Evolutionary conservation across 1,284 basidiomycete species (phyloP).

Genomic region (Leccinum holopus): DNA sequence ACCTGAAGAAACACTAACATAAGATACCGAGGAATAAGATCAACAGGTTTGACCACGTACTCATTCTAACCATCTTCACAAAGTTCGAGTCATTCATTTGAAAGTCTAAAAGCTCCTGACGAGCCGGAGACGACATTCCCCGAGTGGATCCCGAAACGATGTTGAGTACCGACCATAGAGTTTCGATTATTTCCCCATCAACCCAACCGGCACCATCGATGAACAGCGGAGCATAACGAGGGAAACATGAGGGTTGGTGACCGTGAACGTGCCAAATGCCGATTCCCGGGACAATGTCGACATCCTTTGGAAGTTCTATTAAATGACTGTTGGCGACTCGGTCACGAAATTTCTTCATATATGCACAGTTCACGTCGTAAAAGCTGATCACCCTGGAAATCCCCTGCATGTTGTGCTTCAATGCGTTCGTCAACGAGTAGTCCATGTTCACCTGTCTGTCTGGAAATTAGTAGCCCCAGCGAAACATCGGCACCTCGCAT

Average conservation of each 20-base stretch:
- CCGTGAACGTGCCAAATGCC: constrained; percentile 16
- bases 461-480: background rate
- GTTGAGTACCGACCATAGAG: background rate
- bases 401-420: too few species aligned
- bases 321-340: background rate
- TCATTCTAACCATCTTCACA: background rate
- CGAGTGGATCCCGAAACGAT: background rate
- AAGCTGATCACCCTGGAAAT: too few species aligned
- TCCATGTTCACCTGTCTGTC: too few species aligned
- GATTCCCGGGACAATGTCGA: constrained; percentile 4
- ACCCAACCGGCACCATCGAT: background rate
- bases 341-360: too few species aligned
- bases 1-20: background rate
- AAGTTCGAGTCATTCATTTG: background rate
- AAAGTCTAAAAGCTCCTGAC: background rate
- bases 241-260: constrained; percentile 11
- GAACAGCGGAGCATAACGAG: constrained; percentile 1
- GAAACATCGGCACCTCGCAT: background rate
- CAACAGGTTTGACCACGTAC: background rate
- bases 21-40: background rate
- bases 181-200: background rate
- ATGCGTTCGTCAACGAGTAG: too few species aligned
- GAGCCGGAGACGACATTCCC: background rate
- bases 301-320: background rate
- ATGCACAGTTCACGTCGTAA: too few species aligned